Conservation (phyloP, 345 rosid genomes). For the Brassica carinata region DNA sequence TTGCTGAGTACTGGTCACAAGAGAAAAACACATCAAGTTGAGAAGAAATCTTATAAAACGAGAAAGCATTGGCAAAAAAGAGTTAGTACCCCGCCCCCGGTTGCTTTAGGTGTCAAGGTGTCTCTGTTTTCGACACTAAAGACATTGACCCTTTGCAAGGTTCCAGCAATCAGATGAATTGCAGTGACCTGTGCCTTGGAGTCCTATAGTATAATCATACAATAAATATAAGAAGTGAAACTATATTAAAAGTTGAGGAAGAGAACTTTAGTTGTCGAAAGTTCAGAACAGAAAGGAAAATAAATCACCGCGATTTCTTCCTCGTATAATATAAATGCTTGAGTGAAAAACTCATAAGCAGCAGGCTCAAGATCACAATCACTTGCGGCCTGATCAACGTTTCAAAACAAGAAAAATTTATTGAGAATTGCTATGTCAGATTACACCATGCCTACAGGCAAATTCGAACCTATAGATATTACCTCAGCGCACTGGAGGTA, state of each 20-base stretch:
- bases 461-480: slow-evolving; percentile 14
- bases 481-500: slow-evolving; percentile 95
- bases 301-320: slow-evolving; percentile 78
- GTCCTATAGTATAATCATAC: slow-evolving; percentile 52
- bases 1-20: slow-evolving; percentile 73
- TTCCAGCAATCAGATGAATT: slow-evolving; percentile 76
- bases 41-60: slow-evolving; percentile 2
- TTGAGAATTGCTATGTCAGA: slow-evolving; percentile 6
- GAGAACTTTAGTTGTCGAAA: neutral
- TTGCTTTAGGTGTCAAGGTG: slow-evolving; percentile 89
- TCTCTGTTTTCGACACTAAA: slow-evolving; percentile 89
- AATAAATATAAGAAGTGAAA: neutral
- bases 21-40: neutral
- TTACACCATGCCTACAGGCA: neutral
- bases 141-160: slow-evolving; percentile 84
- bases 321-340: slow-evolving; percentile 78
- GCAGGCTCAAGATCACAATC: slow-evolving; percentile 78
- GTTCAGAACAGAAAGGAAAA: slow-evolving; percentile 11
- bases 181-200: slow-evolving; percentile 88
- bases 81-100: slow-evolving; percentile 85
- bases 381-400: slow-evolving; percentile 74
- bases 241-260: neutral
- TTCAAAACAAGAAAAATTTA: neutral
- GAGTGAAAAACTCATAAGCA: slow-evolving; percentile 85
- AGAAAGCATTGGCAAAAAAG: neutral